Percentiles rank a stretch among this genome's conserved stretches.
Conservation (phyloP, 352 stramenopile species). For the Globisporangium splendens region DNA sequence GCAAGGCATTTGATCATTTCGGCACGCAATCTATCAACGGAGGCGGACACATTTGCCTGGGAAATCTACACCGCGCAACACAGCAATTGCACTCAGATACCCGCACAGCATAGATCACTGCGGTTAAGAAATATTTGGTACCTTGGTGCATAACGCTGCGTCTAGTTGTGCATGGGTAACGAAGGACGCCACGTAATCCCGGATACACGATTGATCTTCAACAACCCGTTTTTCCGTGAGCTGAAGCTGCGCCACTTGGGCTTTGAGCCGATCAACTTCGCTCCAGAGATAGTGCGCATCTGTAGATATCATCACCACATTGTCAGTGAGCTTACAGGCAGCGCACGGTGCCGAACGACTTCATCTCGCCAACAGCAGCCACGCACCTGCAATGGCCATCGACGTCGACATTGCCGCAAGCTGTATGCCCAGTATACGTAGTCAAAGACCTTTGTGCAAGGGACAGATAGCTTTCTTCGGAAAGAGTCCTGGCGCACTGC, state of each 20-base stretch:
- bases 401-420: background rate
- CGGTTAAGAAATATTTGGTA: background rate
- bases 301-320: background rate
- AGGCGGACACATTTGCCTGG: slow-evolving; percentile 28
- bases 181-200: slow-evolving; percentile 35
- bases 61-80: slow-evolving; percentile 22
- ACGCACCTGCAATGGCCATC: slow-evolving; percentile 10
- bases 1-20: slow-evolving; percentile 29
- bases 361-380: background rate
- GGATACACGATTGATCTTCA: slow-evolving; percentile 30
- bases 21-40: slow-evolving; percentile 28
- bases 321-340: too few species aligned
- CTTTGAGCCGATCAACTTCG: slow-evolving; percentile 59
- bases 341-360: too few species aligned
- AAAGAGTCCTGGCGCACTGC: too few species aligned
- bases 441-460: too few species aligned
- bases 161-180: slow-evolving; percentile 63
- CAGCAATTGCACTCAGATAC: too few species aligned
- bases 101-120: too few species aligned
- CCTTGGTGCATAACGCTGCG: slow-evolving; percentile 52
- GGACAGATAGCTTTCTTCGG: too few species aligned
- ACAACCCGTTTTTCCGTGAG: slow-evolving; percentile 17
- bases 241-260: slow-evolving; percentile 41
- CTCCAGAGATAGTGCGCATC: slow-evolving; percentile 51
- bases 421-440: too few species aligned